Base-by-base conservation (phyloP, 2,329 filamentous ascomycete genomes). In the Emergomyces orientalis region DNA sequence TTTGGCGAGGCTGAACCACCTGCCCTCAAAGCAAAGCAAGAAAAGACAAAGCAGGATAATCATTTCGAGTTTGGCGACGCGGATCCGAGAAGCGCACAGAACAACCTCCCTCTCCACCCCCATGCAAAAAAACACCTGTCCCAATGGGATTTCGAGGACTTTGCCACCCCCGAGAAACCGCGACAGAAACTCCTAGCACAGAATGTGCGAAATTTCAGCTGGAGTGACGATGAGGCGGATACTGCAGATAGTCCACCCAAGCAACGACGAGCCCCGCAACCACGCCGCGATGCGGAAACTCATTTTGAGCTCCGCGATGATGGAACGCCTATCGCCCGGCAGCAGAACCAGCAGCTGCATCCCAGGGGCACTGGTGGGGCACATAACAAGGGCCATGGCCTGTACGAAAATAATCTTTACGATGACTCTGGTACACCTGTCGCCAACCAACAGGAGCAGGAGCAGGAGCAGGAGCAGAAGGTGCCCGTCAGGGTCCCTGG, bases 91-190 rank as follows among this genome's bases (percentile, higher is more conserved):
- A 45, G 25, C 9, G 45, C 27, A 37, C 54, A 60, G 13, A 22
- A 55, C 5, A 47, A 59, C 19, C 32, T 60, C 19, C 61, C 63
- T 25, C 37, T 63, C n/a, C 63, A 63, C 1, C 61, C 65, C 14
- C 60, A 62, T 51, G 64, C 64, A 8, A 60, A 61, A 30, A 65
- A 64, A 41, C 87, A 90, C 72, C 79, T 82, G 64, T 86, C 86
- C 66, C 87, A 90, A 65, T 97, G 93, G 91, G 86, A 86, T 58
- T 97, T 97, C 75, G 85, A 90, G 65, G 91, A 96, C 76, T 96
- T 96, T 70, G 79, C 80, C 19, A 96, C 92, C 0, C 93, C 93
- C 0, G 83, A 88, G 67, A 96, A 96, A 80, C 80, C 84, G 57
- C 81, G 83, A 4, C 78, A 81, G 55, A 89, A 88, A 74, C 74